Base-by-base conservation (phyloP, 2,329 filamentous ascomycete species). In the Aspergillus caelatus region DNA sequence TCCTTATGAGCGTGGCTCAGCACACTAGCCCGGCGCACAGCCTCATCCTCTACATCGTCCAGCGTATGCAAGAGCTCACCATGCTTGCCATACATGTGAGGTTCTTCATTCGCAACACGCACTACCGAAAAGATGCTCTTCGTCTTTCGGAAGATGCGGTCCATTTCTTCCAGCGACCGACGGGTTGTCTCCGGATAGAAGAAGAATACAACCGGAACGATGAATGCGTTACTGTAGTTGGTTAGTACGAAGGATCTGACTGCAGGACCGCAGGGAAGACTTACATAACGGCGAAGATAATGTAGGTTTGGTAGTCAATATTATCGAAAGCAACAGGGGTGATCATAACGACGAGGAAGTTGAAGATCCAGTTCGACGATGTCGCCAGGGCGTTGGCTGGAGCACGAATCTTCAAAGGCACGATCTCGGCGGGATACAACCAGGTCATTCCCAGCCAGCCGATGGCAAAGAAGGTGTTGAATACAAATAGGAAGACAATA, bases 331-430 rank as follows among this genome's bases (percentile, higher is more conserved):
- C 85, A 6, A 86, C 82, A 0, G 88, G 88, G 0, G 88, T 89
- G 58, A 90, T 85, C 84, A 89, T 88, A 57, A 90, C 88, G 28
- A 90, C 86, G 71, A 89, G 79, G 75, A 89, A 89, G 75, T 88
- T 87, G 75, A 84, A 85, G 19, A 85, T 78, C 85, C 86, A 88
- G 75, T 88, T 88, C 43, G 82, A 83, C 54, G 83, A 85, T 0
- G 88, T 90, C 2, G 85, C 85, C 43, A 90, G 77, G 1, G 88
- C 88, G 70, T 90, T 90, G 57, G 86, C 86, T 16, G 86, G 86
- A 16, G 85, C 87, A 65, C 87, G 83, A 56, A 87, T 88, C 64
- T 83, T 81, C 64, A 89, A 75, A 34, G 87, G 75, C 62, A 84
- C 83, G 67, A 84, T 78, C 63, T 84, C 84, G 48, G 83, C 81